Base-by-base conservation (phyloP, 495 filamentous ascomycete genomes). In the Xylaria nigripes region DNA sequence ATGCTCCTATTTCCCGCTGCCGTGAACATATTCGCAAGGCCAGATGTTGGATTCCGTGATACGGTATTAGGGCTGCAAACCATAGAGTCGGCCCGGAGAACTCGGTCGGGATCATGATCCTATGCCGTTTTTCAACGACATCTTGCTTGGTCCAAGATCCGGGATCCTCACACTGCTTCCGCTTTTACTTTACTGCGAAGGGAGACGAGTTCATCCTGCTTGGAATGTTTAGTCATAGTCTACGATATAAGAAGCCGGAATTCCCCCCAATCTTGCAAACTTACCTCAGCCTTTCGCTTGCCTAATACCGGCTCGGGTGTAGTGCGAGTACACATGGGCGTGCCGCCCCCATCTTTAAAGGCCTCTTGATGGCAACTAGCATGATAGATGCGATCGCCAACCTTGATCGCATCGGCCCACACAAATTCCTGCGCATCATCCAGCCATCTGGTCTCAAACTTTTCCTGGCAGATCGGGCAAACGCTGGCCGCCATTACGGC, bases 371-470 rank as follows among this genome's bases (percentile, higher is more conserved):
- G 86, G 59, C 94, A 97, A 51, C 81, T 93, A 19, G 87, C 90
- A 70, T 98, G 93, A 52, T 87, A 96, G 15, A 94, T 83, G 55
- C 87, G 82, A 47, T 73, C 79, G n/a, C 84, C 86, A 34, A 92
- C 78, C 61, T 83, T 80, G 45, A 87, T 73, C 0, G 93, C 86
- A 68, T 98, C 92, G 73, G 86, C 87, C 89, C 94, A 98, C 27
- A 98, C 95, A 77, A 90, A 96, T 56, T 97, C 90, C 67, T 96
- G 89, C 18, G 83, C 86, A 55, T 93, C 88, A 57, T 95, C 89
- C 16, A 89, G 84, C 87, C 89, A 97, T 32, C 76, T 75, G 55
- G 82, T 90, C 68, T 93, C 85, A 53, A 97, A 95, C 58, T 86
- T 85, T 70, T 98, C 93, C 67, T 96, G 90, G 67, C 93, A 97